Conservation (phyloP, 805 yeast species). For the Sporopachydermia lactativora region DNA sequence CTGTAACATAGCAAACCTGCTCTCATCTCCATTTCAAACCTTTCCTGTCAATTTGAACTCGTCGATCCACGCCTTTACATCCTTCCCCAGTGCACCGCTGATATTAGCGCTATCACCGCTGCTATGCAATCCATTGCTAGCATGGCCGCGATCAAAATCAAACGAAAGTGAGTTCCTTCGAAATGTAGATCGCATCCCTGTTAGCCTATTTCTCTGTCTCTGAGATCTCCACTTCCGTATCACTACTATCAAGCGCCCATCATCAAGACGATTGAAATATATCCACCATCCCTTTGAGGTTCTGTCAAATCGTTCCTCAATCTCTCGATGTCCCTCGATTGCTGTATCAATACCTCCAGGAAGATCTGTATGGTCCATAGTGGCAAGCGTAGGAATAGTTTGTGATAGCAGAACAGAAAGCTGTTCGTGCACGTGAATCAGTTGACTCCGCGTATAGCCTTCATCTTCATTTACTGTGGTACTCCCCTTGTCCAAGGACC, state of each 20-base stretch:
- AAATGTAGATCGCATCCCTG: not conserved
- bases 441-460: not conserved
- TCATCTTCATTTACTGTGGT: not conserved
- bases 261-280: conserved; percentile 13
- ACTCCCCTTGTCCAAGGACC: conserved; percentile 4
- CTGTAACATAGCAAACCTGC: no score
- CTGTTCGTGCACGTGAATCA: not conserved
- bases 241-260: conserved; percentile 10
- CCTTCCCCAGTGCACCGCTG: conserved; percentile 14
- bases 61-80: conserved; percentile 16
- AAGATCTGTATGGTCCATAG: conserved; percentile 12
- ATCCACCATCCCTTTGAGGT: conserved; percentile 16
- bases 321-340: conserved; percentile 5
- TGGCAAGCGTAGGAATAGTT: conserved; percentile 3
- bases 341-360: conserved; percentile 6
- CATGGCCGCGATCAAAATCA: not conserved
- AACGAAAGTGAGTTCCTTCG: not conserved
- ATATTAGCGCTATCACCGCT: conserved; percentile 8
- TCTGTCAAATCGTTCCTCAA: conserved; percentile 12
- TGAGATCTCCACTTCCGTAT: conserved; percentile 12
- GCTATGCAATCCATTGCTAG: not conserved
- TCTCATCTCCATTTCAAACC: no score
- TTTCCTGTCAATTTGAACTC: conserved; percentile 5
- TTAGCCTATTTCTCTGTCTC: conserved; percentile 3
- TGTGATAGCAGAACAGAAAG: not conserved